Conservation (phyloP, 345 rosid genomes). For the Brassica nigra region DNA sequence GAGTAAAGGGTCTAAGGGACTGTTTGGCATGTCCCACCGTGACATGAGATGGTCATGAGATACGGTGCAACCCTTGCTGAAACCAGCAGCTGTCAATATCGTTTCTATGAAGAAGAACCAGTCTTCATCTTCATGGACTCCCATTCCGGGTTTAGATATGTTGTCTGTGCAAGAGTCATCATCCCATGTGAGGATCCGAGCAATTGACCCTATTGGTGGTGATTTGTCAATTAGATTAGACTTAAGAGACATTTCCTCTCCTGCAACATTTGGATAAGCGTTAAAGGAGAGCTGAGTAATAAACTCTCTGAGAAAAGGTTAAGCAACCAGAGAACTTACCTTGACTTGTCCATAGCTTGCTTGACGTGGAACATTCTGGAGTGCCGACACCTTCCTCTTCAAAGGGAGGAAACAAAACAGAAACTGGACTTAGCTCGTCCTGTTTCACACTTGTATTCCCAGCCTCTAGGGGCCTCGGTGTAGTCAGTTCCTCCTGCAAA, state of each 20-base stretch:
- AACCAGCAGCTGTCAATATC: constrained; percentile 61
- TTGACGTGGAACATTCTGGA: constrained; percentile 47
- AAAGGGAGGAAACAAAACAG: constrained; percentile 79
- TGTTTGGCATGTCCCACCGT: constrained; percentile 47
- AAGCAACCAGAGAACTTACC: constrained; percentile 44
- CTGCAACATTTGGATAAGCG: constrained; percentile 54
- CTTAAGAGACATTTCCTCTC: constrained; percentile 47
- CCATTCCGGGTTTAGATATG: constrained; percentile 42
- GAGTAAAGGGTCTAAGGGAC: constrained; percentile 72
- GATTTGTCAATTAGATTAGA: constrained; percentile 84
- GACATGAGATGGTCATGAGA: constrained; percentile 21
- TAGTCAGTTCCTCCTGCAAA: constrained; percentile 58
- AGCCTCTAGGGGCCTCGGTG: constrained; percentile 47
- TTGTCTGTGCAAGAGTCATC: constrained; percentile 47
- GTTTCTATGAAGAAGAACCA: constrained; percentile 59
- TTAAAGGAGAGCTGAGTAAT: constrained; percentile 39
- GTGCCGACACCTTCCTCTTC: constrained; percentile 61
- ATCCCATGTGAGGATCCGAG: constrained; percentile 65
- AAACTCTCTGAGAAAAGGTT: constrained; percentile 14
- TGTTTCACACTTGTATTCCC: constrained; percentile 59
- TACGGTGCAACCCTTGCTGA: constrained; percentile 46
- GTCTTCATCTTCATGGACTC: constrained; percentile 56
- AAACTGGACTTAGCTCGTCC: constrained; percentile 91
- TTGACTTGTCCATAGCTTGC: constrained; percentile 41
- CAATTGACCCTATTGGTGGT: constrained; percentile 68